Conservation (phyloP, 164 flowering plant species). For the Berberis vulgaris region DNA sequence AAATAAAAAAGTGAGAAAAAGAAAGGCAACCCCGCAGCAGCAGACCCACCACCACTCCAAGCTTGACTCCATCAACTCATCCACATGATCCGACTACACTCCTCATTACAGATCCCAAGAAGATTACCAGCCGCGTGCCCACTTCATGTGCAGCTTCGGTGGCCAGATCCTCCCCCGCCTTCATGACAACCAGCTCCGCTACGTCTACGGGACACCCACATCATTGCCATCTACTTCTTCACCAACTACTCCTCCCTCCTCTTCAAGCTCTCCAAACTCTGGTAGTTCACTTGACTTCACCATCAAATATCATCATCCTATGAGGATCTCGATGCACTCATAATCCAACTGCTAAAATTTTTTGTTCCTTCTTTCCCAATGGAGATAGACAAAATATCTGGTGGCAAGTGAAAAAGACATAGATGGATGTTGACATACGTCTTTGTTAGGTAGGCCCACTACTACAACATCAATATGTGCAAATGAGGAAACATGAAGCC, state of each 20-base stretch:
- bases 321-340: slow-evolving; percentile 86
- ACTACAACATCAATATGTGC: too few relatives aligned
- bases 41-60: slow-evolving; percentile 29
- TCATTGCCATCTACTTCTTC: slow-evolving; percentile 59
- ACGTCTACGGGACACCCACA: slow-evolving; percentile 95
- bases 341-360: too few relatives aligned
- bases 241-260: slow-evolving; percentile 44
- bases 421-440: too few relatives aligned
- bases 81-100: slow-evolving; percentile 31
- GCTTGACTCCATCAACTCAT: slow-evolving; percentile 32
- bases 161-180: slow-evolving; percentile 93
- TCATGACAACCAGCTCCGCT: slow-evolving; percentile 91
- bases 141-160: slow-evolving; percentile 95
- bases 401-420: too few relatives aligned
- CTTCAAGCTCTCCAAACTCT: slow-evolving; percentile 52
- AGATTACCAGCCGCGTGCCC: slow-evolving; percentile 35
- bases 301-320: slow-evolving; percentile 90
- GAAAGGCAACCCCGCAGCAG: too few relatives aligned
- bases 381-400: too few relatives aligned
- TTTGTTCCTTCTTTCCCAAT: too few relatives aligned
- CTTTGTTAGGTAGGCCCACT: too few relatives aligned
- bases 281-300: slow-evolving; percentile 27
- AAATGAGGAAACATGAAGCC: too few relatives aligned
- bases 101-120: not conserved
- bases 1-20: too few relatives aligned